Percentiles rank a stretch among this genome's conserved stretches.
These are phyloP conservation scores for Colletotrichum euphorbiae DNA, from an alignment of 2,329 filamentous ascomycete genomes.

Conservation along the genomic window DNA sequence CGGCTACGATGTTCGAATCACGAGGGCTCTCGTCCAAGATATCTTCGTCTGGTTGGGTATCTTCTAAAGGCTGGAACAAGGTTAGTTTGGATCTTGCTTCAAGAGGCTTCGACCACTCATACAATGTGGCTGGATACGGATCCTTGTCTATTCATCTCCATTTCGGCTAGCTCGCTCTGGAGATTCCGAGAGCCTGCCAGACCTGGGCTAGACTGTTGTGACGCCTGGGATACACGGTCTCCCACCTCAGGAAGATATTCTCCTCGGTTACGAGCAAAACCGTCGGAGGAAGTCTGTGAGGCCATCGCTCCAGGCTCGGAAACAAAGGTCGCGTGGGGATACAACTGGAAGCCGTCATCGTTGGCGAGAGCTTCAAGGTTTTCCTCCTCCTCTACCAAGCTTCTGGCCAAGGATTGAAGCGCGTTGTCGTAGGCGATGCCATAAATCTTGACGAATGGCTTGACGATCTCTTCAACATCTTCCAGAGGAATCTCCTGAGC, in stretches of 20 bases:
- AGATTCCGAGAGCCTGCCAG: neutral
- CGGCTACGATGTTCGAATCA: neutral
- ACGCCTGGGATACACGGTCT: neutral
- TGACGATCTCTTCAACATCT: neutral
- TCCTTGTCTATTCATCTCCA: neutral
- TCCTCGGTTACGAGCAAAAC: neutral
- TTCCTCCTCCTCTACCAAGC: slow-evolving; percentile 9
- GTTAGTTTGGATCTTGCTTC: neutral
- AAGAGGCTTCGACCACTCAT: neutral
- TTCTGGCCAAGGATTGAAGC: neutral
- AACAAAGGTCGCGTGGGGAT: neutral
- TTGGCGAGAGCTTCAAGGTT: neutral
- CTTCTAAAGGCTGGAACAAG: neutral
- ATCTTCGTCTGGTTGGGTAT: neutral
- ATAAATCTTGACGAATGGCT: neutral
- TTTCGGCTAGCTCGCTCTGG: neutral
- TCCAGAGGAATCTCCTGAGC: neutral
- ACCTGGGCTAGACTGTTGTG: neutral
- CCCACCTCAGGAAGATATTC: neutral
- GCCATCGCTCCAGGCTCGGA: neutral
- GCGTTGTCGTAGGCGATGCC: neutral
- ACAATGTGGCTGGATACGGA: neutral
- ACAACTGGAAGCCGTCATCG: neutral
- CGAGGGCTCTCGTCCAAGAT: neutral
- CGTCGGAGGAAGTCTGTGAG: slow-evolving; percentile 1